Conservation (phyloP, 1,284 basidiomycete species). For the Boletus austroedulis region DNA sequence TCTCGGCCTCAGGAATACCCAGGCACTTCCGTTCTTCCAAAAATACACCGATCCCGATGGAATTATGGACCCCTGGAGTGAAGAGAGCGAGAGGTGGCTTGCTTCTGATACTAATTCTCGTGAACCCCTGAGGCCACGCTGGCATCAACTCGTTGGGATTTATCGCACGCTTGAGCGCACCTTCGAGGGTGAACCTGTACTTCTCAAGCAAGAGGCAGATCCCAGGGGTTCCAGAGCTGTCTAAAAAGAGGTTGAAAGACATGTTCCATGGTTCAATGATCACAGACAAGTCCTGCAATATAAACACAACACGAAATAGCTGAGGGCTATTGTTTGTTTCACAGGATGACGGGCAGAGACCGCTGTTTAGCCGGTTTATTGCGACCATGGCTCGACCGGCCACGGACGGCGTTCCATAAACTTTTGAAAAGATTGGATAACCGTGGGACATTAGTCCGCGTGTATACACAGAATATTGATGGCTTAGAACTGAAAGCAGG, state of each 20-base stretch:
- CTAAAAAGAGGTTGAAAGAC: background rate
- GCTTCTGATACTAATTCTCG: background rate
- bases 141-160: conserved; percentile 20
- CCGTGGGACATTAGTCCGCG: background rate
- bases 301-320: background rate
- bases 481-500: conserved; percentile 12
- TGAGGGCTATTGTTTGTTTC: background rate
- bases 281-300: background rate
- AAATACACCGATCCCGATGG: background rate
- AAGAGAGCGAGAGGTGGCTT: background rate
- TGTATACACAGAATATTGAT: conserved; percentile 19
- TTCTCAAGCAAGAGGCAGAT: background rate
- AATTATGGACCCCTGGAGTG: background rate
- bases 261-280: background rate
- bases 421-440: conserved; percentile 11
- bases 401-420: conserved; percentile 4
- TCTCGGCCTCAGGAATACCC: background rate
- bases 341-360: background rate
- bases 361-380: background rate
- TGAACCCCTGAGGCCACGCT: background rate
- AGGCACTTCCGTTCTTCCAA: background rate
- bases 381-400: background rate
- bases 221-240: background rate
- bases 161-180: conserved; percentile 7
- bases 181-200: background rate